phyloP scores from a whole-genome alignment of 202 grass and related monocot genomes.

The Carex arenaria region DNA sequence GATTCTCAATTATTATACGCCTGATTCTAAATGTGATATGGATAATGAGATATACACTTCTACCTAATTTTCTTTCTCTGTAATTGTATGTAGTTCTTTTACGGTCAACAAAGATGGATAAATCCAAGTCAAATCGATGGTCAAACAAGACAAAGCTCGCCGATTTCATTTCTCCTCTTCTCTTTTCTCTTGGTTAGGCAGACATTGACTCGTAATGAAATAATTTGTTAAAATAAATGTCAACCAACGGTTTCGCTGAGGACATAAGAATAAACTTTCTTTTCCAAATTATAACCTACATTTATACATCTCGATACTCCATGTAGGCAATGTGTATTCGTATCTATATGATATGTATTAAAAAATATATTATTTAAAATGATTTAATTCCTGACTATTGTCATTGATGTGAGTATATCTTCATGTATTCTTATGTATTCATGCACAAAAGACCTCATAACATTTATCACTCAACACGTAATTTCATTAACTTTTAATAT shows the following conservation, averaged over 20 bases:
- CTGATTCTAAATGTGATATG: neutral
- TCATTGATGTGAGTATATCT: too few relatives aligned
- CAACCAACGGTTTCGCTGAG: neutral
- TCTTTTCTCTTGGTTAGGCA: neutral
- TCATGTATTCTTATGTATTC: too few relatives aligned
- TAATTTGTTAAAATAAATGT: neutral
- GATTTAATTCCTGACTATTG: too few relatives aligned
- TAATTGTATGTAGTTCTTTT: neutral
- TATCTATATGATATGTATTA: too few relatives aligned
- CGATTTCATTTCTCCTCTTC: neutral
- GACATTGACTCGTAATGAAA: neutral
- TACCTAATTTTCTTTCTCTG: neutral
- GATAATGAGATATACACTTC: neutral
- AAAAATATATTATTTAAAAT: too few relatives aligned
- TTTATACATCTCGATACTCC: too few relatives aligned
- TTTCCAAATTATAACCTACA: too few relatives aligned
- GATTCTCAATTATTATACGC: neutral
- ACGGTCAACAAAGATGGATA: neutral
- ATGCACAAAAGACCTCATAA: too few relatives aligned
- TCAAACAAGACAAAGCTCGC: neutral
- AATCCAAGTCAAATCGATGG: neutral
- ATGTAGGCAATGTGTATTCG: too few relatives aligned
- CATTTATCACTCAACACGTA: too few relatives aligned
- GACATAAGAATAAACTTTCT: too few relatives aligned
- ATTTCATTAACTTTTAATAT: too few relatives aligned